Base-by-base conservation (phyloP, 495 filamentous ascomycete species). In the Xylaria acuta region DNA sequence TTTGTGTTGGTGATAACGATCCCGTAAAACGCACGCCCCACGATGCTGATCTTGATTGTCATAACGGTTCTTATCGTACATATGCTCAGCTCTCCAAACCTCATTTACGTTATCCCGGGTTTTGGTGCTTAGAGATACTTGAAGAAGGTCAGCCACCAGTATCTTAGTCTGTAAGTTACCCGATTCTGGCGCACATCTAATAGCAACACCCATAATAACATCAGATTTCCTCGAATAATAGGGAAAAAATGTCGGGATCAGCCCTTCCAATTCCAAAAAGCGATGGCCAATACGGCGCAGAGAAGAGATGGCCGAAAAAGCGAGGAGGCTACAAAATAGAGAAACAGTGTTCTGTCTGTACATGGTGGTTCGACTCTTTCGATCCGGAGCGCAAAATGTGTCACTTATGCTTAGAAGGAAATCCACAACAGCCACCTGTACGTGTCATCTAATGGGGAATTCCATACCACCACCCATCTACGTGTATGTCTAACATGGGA, bases 341-440 rank as follows among this genome's bases (percentile, higher is more conserved):
- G 7, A 64, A 22, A 20, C 62, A 34, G 16, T 64, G 62, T 34
- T 20, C 40, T 32, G 3, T 2, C 4, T 64, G 62, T n/a, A 25
- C 5, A n/a, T 64, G 41, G 40, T 64, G 41, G 41, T 64, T 64
- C 7, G 62, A 64, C 43, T 64, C 62, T 20, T 64, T 64, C 30
- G 40, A 64, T n/a, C 40, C 41, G 14, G 18, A 47, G 3, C 25
- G 40, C 62, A 32, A 47, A 9, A n/a, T 3, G 11, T 64, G 62
- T 34, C 9, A n/a, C 27, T 9, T 20, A 49, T 64, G 62, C 41
- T 2, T 16, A 5, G 1, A 60, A 38, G 7, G 11, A 38, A 5
- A 32, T 2, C 14, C 14, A 4, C 40, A 18, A n/a, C 40, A 22
- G 0, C 60, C 36, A 25, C n/a, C 14, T 16, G 62, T 64, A 64